Conservation (phyloP, 176 grass and related monocot species). For the Cymbopogon citratus region DNA sequence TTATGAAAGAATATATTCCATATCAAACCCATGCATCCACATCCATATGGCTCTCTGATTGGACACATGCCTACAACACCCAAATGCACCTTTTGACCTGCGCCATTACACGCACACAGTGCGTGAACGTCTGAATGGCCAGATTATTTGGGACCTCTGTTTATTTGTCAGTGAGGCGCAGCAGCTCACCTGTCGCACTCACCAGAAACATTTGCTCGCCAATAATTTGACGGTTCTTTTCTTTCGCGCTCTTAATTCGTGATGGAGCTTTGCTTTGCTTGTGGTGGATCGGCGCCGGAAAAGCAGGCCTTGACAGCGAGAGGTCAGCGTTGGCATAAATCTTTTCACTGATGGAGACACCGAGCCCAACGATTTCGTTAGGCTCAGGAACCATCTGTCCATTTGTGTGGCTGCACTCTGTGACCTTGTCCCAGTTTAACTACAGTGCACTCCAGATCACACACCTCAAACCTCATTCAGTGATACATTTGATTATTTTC, state of each 20-base stretch:
- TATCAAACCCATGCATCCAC: neutral
- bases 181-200: conserved; percentile 40
- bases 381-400: neutral
- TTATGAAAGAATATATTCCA: neutral
- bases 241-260: neutral
- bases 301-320: conserved; percentile 25
- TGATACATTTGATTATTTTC: neutral
- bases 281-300: conserved; percentile 30
- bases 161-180: neutral
- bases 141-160: neutral
- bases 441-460: neutral
- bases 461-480: neutral
- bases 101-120: neutral
- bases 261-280: neutral
- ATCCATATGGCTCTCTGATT: neutral
- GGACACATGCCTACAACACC: neutral
- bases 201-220: neutral
- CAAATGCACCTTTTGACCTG: conserved; percentile 17
- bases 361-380: neutral
- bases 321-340: neutral
- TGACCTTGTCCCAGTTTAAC: neutral
- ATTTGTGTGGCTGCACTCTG: neutral
- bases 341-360: conserved; percentile 35
- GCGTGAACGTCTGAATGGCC: neutral
- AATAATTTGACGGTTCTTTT: neutral